Percentiles rank a stretch among this genome's conserved stretches.
Evolutionary conservation across 2,329 filamentous ascomycete species (phyloP).

Genomic region (Diaporthe vaccinii): DNA sequence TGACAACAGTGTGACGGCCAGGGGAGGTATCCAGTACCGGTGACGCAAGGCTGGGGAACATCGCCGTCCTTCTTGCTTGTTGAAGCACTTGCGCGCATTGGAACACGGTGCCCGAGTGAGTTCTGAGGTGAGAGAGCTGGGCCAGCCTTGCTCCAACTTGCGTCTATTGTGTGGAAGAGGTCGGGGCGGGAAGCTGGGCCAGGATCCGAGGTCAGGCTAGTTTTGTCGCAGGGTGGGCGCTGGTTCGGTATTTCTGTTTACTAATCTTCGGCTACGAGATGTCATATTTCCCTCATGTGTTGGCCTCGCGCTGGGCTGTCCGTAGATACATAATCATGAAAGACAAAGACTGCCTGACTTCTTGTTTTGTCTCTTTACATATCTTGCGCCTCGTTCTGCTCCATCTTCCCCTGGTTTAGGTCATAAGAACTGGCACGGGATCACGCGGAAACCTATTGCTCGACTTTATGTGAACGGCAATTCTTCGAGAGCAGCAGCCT

Average conservation of each 20-base stretch:
- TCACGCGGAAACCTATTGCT: not conserved
- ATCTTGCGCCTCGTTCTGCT: not conserved
- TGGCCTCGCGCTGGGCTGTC: not conserved
- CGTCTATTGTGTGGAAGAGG: not conserved
- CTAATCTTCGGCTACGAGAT: conserved; percentile 32
- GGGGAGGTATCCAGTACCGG: not conserved
- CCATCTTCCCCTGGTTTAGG: not conserved
- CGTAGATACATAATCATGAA: not conserved
- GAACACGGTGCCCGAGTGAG: no score
- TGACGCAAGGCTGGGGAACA: not conserved
- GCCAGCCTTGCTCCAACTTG: not conserved
- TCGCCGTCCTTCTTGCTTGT: not conserved
- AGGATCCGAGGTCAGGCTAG: conserved; percentile 27
- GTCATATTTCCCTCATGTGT: not conserved
- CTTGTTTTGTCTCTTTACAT: not conserved
- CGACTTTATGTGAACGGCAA: not conserved
- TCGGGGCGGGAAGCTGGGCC: not conserved
- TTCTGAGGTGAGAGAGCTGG: not conserved
- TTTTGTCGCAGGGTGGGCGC: conserved; percentile 1
- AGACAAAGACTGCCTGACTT: not conserved
- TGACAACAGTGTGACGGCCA: not conserved
- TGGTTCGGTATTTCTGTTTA: conserved; percentile 35
- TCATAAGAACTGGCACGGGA: not conserved
- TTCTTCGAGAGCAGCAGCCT: not conserved
- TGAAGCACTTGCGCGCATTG: not conserved